These are phyloP conservation scores for Ophiostoma montium DNA, from an alignment of 2,329 filamentous ascomycete genomes.

Conservation along the genomic window DNA sequence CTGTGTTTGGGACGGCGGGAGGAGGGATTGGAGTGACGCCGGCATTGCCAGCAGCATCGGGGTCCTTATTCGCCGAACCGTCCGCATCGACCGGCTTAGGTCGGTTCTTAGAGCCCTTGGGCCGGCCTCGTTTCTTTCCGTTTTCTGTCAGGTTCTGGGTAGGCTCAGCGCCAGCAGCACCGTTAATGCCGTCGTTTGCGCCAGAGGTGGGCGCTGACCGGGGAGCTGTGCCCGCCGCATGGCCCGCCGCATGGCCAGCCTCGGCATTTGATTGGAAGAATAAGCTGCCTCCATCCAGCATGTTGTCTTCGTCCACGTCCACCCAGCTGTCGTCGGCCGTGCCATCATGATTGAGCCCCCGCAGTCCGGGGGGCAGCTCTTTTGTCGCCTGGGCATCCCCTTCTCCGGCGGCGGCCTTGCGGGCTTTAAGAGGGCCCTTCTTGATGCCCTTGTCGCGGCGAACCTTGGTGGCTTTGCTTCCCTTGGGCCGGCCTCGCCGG, in stretches of 20 bases:
- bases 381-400: slow-evolving; percentile 1
- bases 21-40: slow-evolving; percentile 12
- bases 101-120: slow-evolving; percentile 39
- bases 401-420: background rate
- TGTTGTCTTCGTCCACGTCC: slow-evolving; percentile 28
- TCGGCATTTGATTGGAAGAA: slow-evolving; percentile 6
- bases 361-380: background rate
- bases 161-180: background rate
- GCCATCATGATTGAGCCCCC: slow-evolving; percentile 1
- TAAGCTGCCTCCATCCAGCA: slow-evolving; percentile 14
- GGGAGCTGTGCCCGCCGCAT: background rate
- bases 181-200: background rate
- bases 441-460: slow-evolving; percentile 37
- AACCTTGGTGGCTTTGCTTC: slow-evolving; percentile 35
- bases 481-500: slow-evolving; percentile 40
- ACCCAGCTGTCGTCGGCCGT: slow-evolving; percentile 29
- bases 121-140: slow-evolving; percentile 30
- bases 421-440: slow-evolving; percentile 24
- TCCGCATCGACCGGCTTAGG: slow-evolving; percentile 19
- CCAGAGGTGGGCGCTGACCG: background rate
- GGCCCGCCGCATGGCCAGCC: background rate
- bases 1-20: slow-evolving; percentile 13
- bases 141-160: slow-evolving; percentile 3
- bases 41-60: background rate
- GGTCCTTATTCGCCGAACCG: background rate